Conservation (phyloP, 345 rosid genomes). For the Acer negundo region DNA sequence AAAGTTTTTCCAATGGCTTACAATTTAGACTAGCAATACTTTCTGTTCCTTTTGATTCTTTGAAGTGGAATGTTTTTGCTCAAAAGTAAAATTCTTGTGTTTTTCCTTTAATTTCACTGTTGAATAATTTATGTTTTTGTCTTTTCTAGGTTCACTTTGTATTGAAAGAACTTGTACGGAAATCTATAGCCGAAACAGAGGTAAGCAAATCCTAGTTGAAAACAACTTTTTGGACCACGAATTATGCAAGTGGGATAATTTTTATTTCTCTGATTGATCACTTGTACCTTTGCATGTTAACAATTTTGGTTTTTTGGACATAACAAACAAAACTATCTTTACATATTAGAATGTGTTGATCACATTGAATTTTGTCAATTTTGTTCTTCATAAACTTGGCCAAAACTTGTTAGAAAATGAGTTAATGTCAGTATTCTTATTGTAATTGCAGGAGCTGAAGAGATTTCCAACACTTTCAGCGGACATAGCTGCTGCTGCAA, state of each 20-base stretch:
- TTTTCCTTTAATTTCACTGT: not conserved
- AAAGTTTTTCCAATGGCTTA: too few species aligned
- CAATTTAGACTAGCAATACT: too few species aligned
- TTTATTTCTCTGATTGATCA: not conserved
- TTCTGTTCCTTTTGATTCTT: not conserved
- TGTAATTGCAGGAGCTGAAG: slow-evolving; percentile 73
- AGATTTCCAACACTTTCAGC: slow-evolving; percentile 84
- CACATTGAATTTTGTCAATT: not conserved
- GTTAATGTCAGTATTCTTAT: slow-evolving; percentile 12
- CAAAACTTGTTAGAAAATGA: not conserved
- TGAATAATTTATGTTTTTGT: slow-evolving; percentile 7
- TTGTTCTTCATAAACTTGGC: not conserved
- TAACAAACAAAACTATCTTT: not conserved
- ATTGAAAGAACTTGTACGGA: slow-evolving; percentile 95
- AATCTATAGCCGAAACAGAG: slow-evolving; percentile 91
- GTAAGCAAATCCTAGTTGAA: slow-evolving; percentile 42
- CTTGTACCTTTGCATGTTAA: slow-evolving; percentile 2
- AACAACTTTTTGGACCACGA: slow-evolving; percentile 1
- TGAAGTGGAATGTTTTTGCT: not conserved
- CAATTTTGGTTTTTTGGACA: not conserved
- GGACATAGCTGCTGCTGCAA: slow-evolving; percentile 95
- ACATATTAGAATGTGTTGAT: not conserved
- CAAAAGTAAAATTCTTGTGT: not conserved
- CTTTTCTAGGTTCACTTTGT: slow-evolving; percentile 80
- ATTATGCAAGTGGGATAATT: not conserved